A percentile compares a stretch with the other conserved stretches of the same genome.
phyloP scores from a whole-genome alignment of 2,329 filamentous ascomycete genomes.

The Cercospora sojina region DNA sequence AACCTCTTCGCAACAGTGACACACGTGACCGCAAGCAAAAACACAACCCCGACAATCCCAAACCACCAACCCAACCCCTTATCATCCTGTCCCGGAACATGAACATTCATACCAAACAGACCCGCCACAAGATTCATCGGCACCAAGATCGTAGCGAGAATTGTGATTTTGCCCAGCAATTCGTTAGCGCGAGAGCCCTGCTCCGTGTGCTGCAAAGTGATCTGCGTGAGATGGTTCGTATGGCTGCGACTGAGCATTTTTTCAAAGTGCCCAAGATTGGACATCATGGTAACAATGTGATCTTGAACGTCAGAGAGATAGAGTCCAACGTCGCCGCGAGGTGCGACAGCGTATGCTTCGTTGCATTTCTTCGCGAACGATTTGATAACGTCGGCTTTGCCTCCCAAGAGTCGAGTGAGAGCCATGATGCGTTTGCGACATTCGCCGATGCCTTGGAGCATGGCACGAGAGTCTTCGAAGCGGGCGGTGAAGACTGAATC shows the following conservation, averaged over 20 bases:
- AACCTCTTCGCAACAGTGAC: slow-evolving; percentile 45
- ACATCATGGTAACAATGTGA: slow-evolving; percentile 99
- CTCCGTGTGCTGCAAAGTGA: slow-evolving; percentile 86
- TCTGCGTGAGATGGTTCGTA: slow-evolving; percentile 92
- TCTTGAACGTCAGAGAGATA: slow-evolving; percentile 98
- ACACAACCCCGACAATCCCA: slow-evolving; percentile 59
- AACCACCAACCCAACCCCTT: slow-evolving; percentile 57
- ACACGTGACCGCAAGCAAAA: slow-evolving; percentile 44
- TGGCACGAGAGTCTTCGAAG: slow-evolving; percentile 81
- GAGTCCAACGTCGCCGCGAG: slow-evolving; percentile 91
- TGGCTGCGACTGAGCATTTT: slow-evolving; percentile 95
- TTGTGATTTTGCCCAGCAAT: slow-evolving; percentile 89
- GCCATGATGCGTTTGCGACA: slow-evolving; percentile 94
- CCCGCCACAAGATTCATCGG: slow-evolving; percentile 90
- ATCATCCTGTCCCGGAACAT: slow-evolving; percentile 61
- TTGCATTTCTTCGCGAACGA: slow-evolving; percentile 99
- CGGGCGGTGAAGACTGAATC: slow-evolving; percentile 92
- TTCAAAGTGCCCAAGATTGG: slow-evolving; percentile 90
- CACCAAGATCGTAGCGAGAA: slow-evolving; percentile 92
- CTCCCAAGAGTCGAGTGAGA: slow-evolving; percentile 85
- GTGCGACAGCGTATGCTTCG: slow-evolving; percentile 92
- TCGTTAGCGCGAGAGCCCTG: slow-evolving; percentile 86
- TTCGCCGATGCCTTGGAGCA: slow-evolving; percentile 83
- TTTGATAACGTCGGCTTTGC: slow-evolving; percentile 97
- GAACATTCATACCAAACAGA: slow-evolving; percentile 85